Base-by-base conservation (phyloP, 2,329 filamentous ascomycete species). In the Orbilia brochopaga region DNA sequence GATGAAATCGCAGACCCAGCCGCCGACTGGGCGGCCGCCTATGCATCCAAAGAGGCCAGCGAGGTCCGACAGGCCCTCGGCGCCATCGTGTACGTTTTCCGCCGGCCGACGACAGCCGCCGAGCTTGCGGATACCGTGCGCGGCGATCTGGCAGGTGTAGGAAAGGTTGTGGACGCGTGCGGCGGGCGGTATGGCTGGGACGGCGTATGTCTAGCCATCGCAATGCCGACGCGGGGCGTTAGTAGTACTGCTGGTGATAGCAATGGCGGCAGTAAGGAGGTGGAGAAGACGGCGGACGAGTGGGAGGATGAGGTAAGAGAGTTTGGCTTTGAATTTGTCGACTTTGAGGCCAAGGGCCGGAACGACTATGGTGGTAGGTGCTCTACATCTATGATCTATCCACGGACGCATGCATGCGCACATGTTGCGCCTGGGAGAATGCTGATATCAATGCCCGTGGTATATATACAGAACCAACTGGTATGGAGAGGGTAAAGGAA, bases 41-140 rank as follows among this genome's bases (percentile, higher is more conserved):
- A 89, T 75, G 81, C 88, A 0, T 83, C 83, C 0, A 78, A 82
- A 0, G 87, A 88, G 76, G 87, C 87, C 0, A 81, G 80, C 62
- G 87, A 88, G 77, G 87, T 90, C 0, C 82, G 88, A 1, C 79
- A 79, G 0, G 87, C 84, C 0, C 80, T 90, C 7, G 87, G 86
- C 17, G 86, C 83, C 0, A 77, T 89, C n/a, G 78, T 89, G 1
- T 79, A 85, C 5, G 82, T 84, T 17, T 84, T 87, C 69, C 54
- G 52, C 48, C 44, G 48, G 8, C 66, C 78, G 79, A 79, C 46
- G 2, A 21, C 69, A 5, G 27, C 50, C 10, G 52, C 37, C 3
- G 44, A 46, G 17, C 5, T 62, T 1, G 40, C 27, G 13, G 46
- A 52, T 27, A 27, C 42, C 6, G 32, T 58, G 1, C 63, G 35